Percentiles rank a stretch among this genome's conserved stretches.
phyloP scores from a whole-genome alignment of 805 yeast genomes.

The Schwanniomyces sp. region DNA sequence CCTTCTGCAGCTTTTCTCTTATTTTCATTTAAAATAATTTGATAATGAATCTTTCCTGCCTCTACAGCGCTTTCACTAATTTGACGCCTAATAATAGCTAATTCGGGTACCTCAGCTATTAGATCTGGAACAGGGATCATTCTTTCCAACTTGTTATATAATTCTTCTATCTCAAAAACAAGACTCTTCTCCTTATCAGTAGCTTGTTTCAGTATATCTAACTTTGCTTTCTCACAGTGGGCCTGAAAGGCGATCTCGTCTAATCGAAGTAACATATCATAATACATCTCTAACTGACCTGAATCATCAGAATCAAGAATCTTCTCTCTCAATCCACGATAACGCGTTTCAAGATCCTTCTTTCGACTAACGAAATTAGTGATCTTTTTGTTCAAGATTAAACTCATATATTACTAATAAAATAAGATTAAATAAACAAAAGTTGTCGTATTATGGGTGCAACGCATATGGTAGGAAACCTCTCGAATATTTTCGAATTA shows the following conservation, averaged over 20 bases:
- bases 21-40: slow-evolving; percentile 4
- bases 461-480: slow-evolving; percentile 7
- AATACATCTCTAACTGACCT: slow-evolving; percentile 11
- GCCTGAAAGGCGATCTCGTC: slow-evolving; percentile 27
- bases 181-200: slow-evolving; percentile 6
- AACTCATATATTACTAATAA: slow-evolving; percentile 8
- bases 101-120: slow-evolving; percentile 15
- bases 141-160: slow-evolving; percentile 17
- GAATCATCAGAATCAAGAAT: slow-evolving; percentile 6
- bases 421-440: neutral
- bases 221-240: slow-evolving; percentile 22
- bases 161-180: slow-evolving; percentile 14
- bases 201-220: slow-evolving; percentile 15
- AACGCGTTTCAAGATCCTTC: slow-evolving; percentile 8
- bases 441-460: slow-evolving; percentile 3
- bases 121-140: slow-evolving; percentile 22
- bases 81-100: slow-evolving; percentile 28
- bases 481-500: neutral
- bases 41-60: slow-evolving; percentile 27
- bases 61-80: slow-evolving; percentile 29
- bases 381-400: slow-evolving; percentile 14
- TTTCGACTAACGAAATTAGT: slow-evolving; percentile 17
- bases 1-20: neutral
- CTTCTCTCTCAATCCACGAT: slow-evolving; percentile 12
- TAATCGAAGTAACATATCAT: slow-evolving; percentile 18